Evolutionary conservation across 345 rosid genomes (phyloP), one percentile per base, ranked within the genome.

Genomic region (Triadica sebifera): DNA sequence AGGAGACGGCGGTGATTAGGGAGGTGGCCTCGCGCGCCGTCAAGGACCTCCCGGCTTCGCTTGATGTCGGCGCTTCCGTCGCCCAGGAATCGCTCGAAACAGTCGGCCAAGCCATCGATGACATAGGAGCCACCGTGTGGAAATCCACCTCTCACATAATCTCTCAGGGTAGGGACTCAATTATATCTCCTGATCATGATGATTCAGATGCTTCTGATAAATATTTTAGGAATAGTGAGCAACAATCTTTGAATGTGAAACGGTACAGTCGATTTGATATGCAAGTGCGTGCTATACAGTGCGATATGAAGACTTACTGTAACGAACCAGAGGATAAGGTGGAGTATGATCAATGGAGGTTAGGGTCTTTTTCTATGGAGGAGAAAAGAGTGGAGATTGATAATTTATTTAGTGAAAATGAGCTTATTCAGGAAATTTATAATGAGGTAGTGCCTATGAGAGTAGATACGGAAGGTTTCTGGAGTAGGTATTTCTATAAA

Each of bases 51-150:
- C 92, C 91, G 0, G 74, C 77, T 7, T 89, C 97, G 0, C 82
- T 92, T 74, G 96, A 92, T 57, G 79, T 84, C 62, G 93, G 95
- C 43, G 91, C 95, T 46, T 80, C 90, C 64, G 91, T 89, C 24
- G 97, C 93, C 10, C 96, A 89, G 71, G 93, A 89, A 56, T 89
- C 93, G 5, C 87, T 92, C 6, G 96, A 89, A 73, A 81, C 93
- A 8, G 91, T 93, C 6, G 96, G 96, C 41, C 91, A 89, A 65
- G 90, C 89, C 25, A 84, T 93, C 61, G 98, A 91, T 60, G 97
- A 90, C n/a, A 86, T 93, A 67, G 90, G 98, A 7, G 73, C 82
- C 83, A 76, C 94, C 71, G 88, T 93, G 13, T 86, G 89, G 90
- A 89, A 86, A 75, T 87, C 93, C 43, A 90, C 97, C 71, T 87